A percentile compares a stretch with the other conserved stretches of the same genome.
Evolutionary conservation across 441 rosid genomes (phyloP).

Genomic region (Rhodomyrtus psidioides): DNA sequence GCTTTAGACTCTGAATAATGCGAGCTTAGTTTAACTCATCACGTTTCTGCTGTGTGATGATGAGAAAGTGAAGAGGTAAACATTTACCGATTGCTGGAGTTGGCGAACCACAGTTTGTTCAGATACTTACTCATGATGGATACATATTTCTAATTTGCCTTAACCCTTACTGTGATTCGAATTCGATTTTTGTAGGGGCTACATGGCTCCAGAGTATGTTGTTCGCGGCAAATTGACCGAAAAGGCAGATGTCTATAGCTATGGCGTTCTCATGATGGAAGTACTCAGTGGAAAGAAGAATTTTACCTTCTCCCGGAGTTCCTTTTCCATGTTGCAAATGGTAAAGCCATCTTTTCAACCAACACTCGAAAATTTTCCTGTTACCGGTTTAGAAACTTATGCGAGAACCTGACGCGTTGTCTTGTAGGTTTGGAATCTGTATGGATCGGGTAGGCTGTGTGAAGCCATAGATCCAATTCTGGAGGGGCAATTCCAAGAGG

Average conservation of each 20-base stretch:
- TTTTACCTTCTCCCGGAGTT: constrained; percentile 25
- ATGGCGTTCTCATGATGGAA: constrained; percentile 70
- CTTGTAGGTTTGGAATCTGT: constrained; percentile 54
- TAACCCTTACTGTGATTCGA: not conserved
- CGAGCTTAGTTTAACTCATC: not conserved
- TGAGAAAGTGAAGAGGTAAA: not conserved
- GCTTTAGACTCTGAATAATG: not conserved
- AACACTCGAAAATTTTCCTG: not conserved
- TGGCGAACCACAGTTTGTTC: not conserved
- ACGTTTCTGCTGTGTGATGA: not conserved
- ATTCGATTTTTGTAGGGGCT: constrained; percentile 43
- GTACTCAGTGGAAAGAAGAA: constrained; percentile 48
- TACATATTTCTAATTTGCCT: not conserved
- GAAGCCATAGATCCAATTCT: constrained; percentile 65
- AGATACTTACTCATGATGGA: not conserved
- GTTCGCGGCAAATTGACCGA: constrained; percentile 70
- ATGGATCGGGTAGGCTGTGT: constrained; percentile 23
- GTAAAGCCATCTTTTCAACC: constrained; percentile 20
- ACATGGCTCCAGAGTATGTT: constrained; percentile 87
- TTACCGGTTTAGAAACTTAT: not conserved
- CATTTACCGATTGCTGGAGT: not conserved
- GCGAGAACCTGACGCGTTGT: not conserved
- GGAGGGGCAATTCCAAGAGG: constrained; percentile 28
- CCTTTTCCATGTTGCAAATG: constrained; percentile 42
- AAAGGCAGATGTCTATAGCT: constrained; percentile 84